phyloP scores from a whole-genome alignment of 2,329 filamentous ascomycete genomes.

The Erysiphe neolycopersici region DNA sequence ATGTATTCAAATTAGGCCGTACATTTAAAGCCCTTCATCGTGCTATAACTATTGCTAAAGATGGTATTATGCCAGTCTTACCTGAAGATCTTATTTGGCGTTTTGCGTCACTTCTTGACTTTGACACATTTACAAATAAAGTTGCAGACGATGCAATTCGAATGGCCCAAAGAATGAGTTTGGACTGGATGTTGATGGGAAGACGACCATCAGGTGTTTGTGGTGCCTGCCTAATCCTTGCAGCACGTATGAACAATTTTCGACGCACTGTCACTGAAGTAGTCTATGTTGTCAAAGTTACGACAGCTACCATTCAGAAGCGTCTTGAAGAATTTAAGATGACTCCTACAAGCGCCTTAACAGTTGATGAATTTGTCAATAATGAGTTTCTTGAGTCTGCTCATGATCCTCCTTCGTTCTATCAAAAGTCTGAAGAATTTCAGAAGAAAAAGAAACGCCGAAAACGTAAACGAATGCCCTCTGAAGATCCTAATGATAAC shows the following conservation, averaged over 20 bases:
- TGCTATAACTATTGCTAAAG: conserved; percentile 41
- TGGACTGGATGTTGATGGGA: conserved; percentile 93
- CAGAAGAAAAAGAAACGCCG: conserved; percentile 21
- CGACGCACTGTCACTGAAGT: conserved; percentile 77
- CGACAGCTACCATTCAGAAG: conserved; percentile 74
- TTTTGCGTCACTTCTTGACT: conserved; percentile 79
- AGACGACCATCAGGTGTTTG: conserved; percentile 82
- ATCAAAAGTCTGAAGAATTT: conserved; percentile 34
- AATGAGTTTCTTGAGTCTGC: conserved; percentile 43
- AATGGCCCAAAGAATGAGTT: conserved; percentile 75
- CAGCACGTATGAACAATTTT: conserved; percentile 95
- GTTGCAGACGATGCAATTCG: conserved; percentile 73
- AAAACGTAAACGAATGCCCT: conserved; percentile 1
- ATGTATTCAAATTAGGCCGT: conserved; percentile 76
- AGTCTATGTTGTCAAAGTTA: conserved; percentile 95
- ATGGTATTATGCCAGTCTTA: conserved; percentile 41
- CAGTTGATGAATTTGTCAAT: conserved; percentile 61
- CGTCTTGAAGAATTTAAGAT: conserved; percentile 77
- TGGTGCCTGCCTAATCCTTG: conserved; percentile 79
- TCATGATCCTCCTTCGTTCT: conserved; percentile 66
- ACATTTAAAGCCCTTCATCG: conserved; percentile 67
- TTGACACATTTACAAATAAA: conserved; percentile 52
- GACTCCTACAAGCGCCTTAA: conserved; percentile 61
- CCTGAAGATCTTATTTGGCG: conserved; percentile 77
- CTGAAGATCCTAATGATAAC: conserved; percentile 4